Evolutionary conservation across 305 asterid species (phyloP).

Genomic region (Nicotiana rustica): DNA sequence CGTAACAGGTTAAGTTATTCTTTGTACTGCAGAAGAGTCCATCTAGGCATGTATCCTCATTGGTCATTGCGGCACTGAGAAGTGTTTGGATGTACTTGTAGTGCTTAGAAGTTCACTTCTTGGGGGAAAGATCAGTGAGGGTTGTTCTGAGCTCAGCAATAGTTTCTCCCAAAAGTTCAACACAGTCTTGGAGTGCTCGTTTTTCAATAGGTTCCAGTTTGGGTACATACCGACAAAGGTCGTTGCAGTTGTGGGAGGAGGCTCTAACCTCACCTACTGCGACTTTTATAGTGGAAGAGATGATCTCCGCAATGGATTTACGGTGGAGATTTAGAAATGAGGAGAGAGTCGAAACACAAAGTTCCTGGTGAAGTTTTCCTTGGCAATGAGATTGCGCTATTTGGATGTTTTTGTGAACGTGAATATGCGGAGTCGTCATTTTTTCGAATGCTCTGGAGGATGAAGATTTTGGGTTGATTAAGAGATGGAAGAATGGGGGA

Average conservation of each 20-base stretch:
- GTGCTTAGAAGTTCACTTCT: slow-evolving; percentile 42
- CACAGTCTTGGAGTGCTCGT: slow-evolving; percentile 75
- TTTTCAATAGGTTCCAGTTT: slow-evolving; percentile 59
- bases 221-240: slow-evolving; percentile 56
- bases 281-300: slow-evolving; percentile 63
- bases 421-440: slow-evolving; percentile 37
- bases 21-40: slow-evolving; percentile 67
- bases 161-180: slow-evolving; percentile 67
- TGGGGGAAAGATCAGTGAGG: slow-evolving; percentile 49
- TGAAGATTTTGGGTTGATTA: no score
- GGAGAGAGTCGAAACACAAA: slow-evolving; percentile 70
- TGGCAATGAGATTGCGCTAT: slow-evolving; percentile 60
- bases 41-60: slow-evolving; percentile 82
- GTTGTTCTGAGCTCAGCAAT: slow-evolving; percentile 50
- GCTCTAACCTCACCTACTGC: slow-evolving; percentile 62
- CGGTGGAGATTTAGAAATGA: slow-evolving; percentile 61
- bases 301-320: slow-evolving; percentile 67
- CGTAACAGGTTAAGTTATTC: slow-evolving; percentile 51
- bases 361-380: slow-evolving; percentile 68
- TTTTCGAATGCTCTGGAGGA: not conserved
- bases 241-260: slow-evolving; percentile 58
- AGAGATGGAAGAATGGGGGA: not conserved
- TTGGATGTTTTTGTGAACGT: slow-evolving; percentile 58
- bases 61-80: slow-evolving; percentile 82
- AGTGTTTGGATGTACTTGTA: slow-evolving; percentile 68